Percentiles rank a stretch among this genome's conserved stretches.
These are phyloP conservation scores for Alternaria infectoria DNA, from an alignment of 2,329 filamentous ascomycete species.

Conservation along the genomic window DNA sequence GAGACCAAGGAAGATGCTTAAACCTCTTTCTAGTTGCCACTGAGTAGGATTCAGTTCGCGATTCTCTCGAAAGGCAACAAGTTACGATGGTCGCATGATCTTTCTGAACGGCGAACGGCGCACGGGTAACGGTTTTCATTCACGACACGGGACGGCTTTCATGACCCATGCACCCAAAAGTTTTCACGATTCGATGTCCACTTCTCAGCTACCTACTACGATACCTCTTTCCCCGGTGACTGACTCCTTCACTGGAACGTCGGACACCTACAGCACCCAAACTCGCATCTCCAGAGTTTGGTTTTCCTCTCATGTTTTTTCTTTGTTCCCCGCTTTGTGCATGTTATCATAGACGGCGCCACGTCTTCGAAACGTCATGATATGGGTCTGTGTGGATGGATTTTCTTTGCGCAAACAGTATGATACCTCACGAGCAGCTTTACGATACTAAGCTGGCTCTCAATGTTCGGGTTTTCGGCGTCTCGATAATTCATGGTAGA, in stretches of 20 bases:
- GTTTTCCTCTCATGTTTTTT: conserved; percentile 26
- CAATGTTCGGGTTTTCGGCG: conserved; percentile 17
- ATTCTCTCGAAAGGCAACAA: conserved; percentile 33
- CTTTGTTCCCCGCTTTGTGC: conserved; percentile 25
- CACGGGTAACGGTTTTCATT: conserved; percentile 38
- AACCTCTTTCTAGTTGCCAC: conserved; percentile 37
- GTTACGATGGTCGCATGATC: conserved; percentile 36
- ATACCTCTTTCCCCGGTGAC: conserved; percentile 20
- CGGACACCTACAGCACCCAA: conserved; percentile 13
- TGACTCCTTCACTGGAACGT: conserved; percentile 42
- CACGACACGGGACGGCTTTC: conserved; percentile 39
- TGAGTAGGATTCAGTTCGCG: conserved; percentile 39
- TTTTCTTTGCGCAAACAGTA: conserved; percentile 30
- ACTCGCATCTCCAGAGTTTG: conserved; percentile 21
- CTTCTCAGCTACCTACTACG: conserved; percentile 17
- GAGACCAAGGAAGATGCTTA: conserved; percentile 56
- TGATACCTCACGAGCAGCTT: conserved; percentile 36
- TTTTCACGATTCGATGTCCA: conserved; percentile 37
- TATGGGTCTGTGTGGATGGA: conserved; percentile 28
- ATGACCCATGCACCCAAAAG: conserved; percentile 44
- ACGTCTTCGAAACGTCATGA: conserved; percentile 35
- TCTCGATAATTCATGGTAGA: conserved; percentile 13
- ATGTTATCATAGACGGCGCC: conserved; percentile 43
- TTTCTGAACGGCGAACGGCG: conserved; percentile 46
- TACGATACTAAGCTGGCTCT: conserved; percentile 26